phyloP scores from a whole-genome alignment of 805 yeast species.

The Yamadazyma akitaensis region DNA sequence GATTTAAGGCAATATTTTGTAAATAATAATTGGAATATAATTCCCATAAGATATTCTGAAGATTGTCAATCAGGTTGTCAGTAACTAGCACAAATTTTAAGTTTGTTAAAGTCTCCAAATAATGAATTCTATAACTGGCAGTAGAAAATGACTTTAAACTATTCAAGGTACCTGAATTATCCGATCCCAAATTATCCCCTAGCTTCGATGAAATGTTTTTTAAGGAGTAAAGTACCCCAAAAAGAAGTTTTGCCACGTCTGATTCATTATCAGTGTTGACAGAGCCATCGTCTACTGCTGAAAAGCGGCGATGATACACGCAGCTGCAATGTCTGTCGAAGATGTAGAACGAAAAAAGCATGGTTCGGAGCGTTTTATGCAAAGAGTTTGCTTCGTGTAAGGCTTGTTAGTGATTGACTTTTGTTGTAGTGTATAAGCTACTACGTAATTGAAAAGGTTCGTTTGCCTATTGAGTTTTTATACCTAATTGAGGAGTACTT shows the following conservation, averaged over 20 bases:
- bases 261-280: conserved; percentile 56
- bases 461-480: too few species aligned
- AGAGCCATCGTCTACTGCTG: conserved; percentile 14
- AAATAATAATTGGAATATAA: conserved; percentile 60
- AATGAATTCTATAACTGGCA: conserved; percentile 74
- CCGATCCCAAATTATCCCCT: conserved; percentile 20
- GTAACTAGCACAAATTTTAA: conserved; percentile 72
- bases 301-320: conserved; percentile 69
- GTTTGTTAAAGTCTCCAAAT: conserved; percentile 74
- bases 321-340: conserved; percentile 92
- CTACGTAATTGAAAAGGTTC: too few species aligned
- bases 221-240: conserved; percentile 80
- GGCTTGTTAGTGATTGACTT: too few species aligned
- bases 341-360: conserved; percentile 69
- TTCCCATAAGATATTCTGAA: conserved; percentile 53
- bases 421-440: too few species aligned
- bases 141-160: conserved; percentile 59
- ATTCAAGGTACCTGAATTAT: conserved; percentile 17
- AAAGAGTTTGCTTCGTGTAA: too few species aligned
- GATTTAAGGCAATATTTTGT: conserved; percentile 58
- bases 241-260: conserved; percentile 75
- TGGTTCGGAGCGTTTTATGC: not conserved
- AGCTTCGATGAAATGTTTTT: conserved; percentile 66
- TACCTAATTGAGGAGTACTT: not conserved
- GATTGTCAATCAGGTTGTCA: conserved; percentile 56